These are phyloP conservation scores for Bryoerythrophyllum caledonicum DNA, from an alignment of 225 moss, liverwort and hornwort genomes.

Conservation along the genomic window DNA sequence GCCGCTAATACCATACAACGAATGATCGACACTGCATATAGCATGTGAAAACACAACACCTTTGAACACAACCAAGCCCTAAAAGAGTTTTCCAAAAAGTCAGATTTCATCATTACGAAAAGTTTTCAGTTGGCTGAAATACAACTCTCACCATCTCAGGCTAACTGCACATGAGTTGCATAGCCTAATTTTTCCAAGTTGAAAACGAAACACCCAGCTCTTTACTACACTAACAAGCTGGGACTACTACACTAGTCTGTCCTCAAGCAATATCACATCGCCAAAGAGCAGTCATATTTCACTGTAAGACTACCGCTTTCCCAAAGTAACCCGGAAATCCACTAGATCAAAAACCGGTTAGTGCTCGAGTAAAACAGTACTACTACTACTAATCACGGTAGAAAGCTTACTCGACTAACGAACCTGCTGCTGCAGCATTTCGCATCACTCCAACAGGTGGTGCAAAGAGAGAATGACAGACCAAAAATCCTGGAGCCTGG, in stretches of 20 bases:
- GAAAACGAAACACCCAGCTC: conserved; percentile 29
- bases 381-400: conserved; percentile 16
- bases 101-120: conserved; percentile 34
- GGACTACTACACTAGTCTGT: conserved; percentile 20
- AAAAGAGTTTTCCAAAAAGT: conserved; percentile 13
- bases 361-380: conserved; percentile 36
- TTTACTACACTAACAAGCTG: conserved; percentile 10
- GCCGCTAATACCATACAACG: background rate
- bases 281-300: conserved; percentile 33
- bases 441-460: conserved; percentile 38
- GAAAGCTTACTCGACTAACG: conserved; percentile 39
- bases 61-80: background rate
- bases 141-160: conserved; percentile 32
- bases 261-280: conserved; percentile 25
- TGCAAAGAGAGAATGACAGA: conserved; percentile 43
- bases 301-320: conserved; percentile 33
- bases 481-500: conserved; percentile 45
- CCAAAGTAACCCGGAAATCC: conserved; percentile 34
- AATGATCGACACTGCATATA: background rate
- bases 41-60: background rate
- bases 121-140: conserved; percentile 25
- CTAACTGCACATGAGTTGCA: conserved; percentile 33
- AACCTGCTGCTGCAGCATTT: conserved; percentile 45
- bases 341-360: conserved; percentile 49
- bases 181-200: conserved; percentile 26